Percentiles rank a stretch among this genome's conserved stretches.
Evolutionary conservation across 1,284 basidiomycete species (phyloP).

Genomic region (Papiliotrema terrestris): DNA sequence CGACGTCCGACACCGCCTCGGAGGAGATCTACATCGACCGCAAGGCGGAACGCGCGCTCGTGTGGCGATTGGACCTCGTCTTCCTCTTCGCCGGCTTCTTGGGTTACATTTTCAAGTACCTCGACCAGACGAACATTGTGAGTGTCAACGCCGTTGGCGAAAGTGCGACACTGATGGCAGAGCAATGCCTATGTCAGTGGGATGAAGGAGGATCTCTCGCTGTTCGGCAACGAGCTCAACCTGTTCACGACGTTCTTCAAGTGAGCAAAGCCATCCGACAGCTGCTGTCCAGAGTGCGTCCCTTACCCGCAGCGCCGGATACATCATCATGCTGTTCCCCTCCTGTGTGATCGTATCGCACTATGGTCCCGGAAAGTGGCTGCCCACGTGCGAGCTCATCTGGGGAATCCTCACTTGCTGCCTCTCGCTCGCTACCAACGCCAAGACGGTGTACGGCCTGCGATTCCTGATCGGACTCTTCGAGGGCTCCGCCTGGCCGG

Average conservation of each 20-base stretch:
- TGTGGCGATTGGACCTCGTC: background rate
- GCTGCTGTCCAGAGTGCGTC: background rate
- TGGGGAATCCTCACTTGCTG: constrained; percentile 22
- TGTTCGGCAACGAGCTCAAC: constrained; percentile 68
- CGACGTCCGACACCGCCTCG: background rate
- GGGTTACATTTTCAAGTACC: background rate
- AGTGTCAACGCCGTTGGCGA: too few relatives aligned
- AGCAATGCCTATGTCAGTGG: constrained; percentile 59
- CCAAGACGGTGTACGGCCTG: background rate
- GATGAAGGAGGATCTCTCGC: constrained; percentile 71
- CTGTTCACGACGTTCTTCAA: constrained; percentile 34
- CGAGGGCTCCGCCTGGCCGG: background rate
- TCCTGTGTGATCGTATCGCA: constrained; percentile 35
- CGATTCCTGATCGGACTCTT: background rate
- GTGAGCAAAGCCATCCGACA: constrained; percentile 25
- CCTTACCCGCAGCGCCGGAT: background rate
- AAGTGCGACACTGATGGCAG: too few relatives aligned
- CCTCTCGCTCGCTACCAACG: background rate
- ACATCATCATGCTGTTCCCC: constrained; percentile 17
- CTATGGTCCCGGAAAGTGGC: constrained; percentile 23
- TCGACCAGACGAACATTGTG: background rate
- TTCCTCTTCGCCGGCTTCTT: background rate
- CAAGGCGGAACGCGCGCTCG: background rate
- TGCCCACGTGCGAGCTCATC: constrained; percentile 22
- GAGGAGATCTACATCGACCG: background rate